Percentiles rank a stretch among this genome's conserved stretches.
These are phyloP conservation scores for Hypoxylon sp. DNA, from an alignment of 2,329 filamentous ascomycete genomes.

Conservation along the genomic window DNA sequence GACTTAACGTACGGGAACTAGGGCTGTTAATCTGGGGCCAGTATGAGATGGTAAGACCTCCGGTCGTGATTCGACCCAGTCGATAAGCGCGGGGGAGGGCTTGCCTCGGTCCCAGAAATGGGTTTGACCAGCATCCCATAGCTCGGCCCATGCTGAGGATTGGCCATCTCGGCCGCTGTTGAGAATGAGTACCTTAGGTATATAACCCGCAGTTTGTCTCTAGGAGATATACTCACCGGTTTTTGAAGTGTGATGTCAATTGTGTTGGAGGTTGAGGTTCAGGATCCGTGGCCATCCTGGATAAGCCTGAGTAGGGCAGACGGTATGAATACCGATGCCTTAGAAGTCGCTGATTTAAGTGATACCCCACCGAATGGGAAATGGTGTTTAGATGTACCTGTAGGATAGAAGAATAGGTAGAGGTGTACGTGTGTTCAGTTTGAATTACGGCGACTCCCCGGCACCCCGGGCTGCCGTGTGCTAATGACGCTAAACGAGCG, in stretches of 20 bases:
- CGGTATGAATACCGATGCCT: not conserved
- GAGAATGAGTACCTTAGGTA: not conserved
- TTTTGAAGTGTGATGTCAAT: constrained; percentile 5
- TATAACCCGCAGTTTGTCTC: not conserved
- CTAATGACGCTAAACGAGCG: no score
- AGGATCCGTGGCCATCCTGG: not conserved
- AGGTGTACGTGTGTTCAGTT: not conserved
- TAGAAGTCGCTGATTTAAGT: not conserved
- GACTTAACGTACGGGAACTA: constrained; percentile 19
- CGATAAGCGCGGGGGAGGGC: constrained; percentile 31
- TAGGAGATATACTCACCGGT: constrained; percentile 8
- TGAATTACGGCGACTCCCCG: no score
- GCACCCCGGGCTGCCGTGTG: no score
- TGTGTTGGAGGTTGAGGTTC: not conserved
- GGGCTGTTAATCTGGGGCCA: constrained; percentile 10
- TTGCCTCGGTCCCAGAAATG: constrained; percentile 24
- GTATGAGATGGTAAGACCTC: constrained; percentile 7
- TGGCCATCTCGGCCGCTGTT: constrained; percentile 8
- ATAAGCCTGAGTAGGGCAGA: no score
- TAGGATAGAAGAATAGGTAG: no score
- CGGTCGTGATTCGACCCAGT: constrained; percentile 26
- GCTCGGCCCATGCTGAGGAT: constrained; percentile 20
- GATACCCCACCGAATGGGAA: no score
- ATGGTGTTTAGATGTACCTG: no score
- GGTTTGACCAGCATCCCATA: constrained; percentile 22